Conservation (phyloP, 495 filamentous ascomycete genomes). For the Aspergillus nanangensis region DNA sequence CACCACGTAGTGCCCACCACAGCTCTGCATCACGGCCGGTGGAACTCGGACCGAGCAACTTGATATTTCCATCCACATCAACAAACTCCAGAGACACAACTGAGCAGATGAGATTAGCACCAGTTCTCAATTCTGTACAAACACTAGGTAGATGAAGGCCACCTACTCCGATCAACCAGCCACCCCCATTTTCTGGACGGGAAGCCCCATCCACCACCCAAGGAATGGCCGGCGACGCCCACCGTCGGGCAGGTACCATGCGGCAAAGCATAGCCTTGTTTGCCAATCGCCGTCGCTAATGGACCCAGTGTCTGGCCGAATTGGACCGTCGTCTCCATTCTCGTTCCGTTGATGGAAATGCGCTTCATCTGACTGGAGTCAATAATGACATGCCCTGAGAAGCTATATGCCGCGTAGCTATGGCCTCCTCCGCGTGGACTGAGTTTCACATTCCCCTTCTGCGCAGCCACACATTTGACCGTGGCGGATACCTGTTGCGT, state of each 20-base stretch:
- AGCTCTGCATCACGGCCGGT: background rate
- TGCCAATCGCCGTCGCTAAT: background rate
- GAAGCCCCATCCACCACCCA: conserved; percentile 4
- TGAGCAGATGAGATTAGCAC: background rate
- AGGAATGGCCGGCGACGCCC: background rate
- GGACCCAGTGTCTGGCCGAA: conserved; percentile 3
- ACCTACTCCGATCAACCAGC: conserved; percentile 3
- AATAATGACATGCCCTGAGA: conserved; percentile 1
- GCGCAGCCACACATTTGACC: background rate
- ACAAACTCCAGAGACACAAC: conserved; percentile 2
- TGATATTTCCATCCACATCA: conserved; percentile 1
- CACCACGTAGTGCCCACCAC: conserved; percentile 1
- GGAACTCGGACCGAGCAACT: background rate
- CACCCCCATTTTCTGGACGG: conserved; percentile 1
- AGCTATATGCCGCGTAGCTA: conserved; percentile 3
- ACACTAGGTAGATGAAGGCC: no score
- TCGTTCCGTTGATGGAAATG: background rate
- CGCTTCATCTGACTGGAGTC: background rate
- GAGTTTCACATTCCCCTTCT: conserved; percentile 1
- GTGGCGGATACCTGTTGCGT: background rate
- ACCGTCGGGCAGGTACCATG: conserved; percentile 4
- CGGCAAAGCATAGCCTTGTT: conserved; percentile 1
- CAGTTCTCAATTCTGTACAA: background rate
- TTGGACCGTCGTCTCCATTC: conserved; percentile 2
- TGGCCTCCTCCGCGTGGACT: conserved; percentile 4